phyloP scores from a whole-genome alignment of 352 stramenopile species.

The Pythium chondricola region DNA sequence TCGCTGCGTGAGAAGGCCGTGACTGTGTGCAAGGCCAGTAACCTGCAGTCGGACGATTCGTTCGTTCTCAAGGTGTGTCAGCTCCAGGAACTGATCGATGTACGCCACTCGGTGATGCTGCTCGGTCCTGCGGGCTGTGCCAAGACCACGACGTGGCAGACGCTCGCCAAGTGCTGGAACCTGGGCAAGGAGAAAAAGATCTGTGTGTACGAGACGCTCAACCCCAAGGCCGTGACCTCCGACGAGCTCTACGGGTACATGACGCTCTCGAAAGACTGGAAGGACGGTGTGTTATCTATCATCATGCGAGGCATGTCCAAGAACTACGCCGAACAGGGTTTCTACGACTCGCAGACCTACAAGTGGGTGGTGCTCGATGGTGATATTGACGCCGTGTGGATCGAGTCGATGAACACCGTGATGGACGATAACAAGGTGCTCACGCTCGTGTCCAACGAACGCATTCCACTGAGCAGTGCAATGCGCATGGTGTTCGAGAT shows the following conservation, averaged over 20 bases:
- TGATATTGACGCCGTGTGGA: conserved; percentile 88
- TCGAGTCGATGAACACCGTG: conserved; percentile 95
- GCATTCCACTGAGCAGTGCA: conserved; percentile 70
- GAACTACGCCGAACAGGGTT: conserved; percentile 87
- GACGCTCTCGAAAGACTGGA: conserved; percentile 88
- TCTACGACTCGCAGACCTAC: conserved; percentile 93
- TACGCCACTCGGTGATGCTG: conserved; percentile 85
- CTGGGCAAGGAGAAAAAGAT: conserved; percentile 85
- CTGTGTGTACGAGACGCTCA: conserved; percentile 86
- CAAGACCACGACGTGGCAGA: conserved; percentile 84
- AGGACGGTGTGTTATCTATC: conserved; percentile 84
- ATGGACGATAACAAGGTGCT: conserved; percentile 98
- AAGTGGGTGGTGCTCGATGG: conserved; percentile 87
- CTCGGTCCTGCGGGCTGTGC: conserved; percentile 74
- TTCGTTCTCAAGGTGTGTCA: conserved; percentile 87
- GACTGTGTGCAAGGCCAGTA: conserved; percentile 85
- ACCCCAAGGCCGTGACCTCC: conserved; percentile 84
- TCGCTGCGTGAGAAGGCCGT: conserved; percentile 90
- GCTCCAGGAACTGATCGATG: conserved; percentile 83
- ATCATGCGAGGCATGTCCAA: conserved; percentile 90
- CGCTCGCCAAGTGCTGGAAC: conserved; percentile 84
- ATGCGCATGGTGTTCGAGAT: conserved; percentile 92
- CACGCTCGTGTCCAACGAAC: conserved; percentile 88
- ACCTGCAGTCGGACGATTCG: conserved; percentile 80
- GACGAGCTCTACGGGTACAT: conserved; percentile 93